Evolutionary conservation across 805 yeast genomes (phyloP), one percentile per base, ranked within the genome.

Genomic region (Ogataea minuta): DNA sequence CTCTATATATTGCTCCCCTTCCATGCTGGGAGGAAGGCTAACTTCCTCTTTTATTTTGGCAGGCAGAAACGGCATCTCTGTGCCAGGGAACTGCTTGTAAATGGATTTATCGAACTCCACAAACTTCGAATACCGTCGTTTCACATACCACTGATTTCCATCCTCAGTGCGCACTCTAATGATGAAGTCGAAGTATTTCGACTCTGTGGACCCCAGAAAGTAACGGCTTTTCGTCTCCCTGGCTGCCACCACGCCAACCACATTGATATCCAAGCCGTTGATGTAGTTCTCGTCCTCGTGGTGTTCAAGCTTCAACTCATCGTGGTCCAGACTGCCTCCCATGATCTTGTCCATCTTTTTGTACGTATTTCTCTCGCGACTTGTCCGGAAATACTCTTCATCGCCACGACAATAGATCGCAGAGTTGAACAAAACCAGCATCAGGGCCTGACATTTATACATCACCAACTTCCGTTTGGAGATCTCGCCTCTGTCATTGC

Each of bases 401-500:
- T 84, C 91, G 39, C 77, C 68, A 1, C 64, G 58, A 2, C 90
- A 76, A 4, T 80, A 77, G 11, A 90, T 56, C 24, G 89, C 84
- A 0, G 95, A 81, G 50, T 85, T 86, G 63, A 78, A 84, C 46
- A 87, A 68, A 54, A 88, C 66, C 19, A 84, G 61, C 13, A 89
- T 59, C 34, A 85, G 66, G 28, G 81, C 74, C 31, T 77, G 69
- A n/a, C 87, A 41, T 50, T 83, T 84, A 42, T 66, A 62, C 15
- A 79, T 79, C 32, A 81, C 62, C 47, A 84, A 76, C 51, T 76
- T 74, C 21, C 88, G 69, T 53, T 93, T 82, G 2, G 88, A 77
- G n/a, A 76, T 66, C 45, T 84, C 87, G 11, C 79, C 82, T 23
- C 96, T 68, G 50, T 87, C 96, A 28, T 76, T 76, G 17, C 90